Conservation (phyloP, 2,329 filamentous ascomycete genomes). For the Aspergillus sergii region DNA sequence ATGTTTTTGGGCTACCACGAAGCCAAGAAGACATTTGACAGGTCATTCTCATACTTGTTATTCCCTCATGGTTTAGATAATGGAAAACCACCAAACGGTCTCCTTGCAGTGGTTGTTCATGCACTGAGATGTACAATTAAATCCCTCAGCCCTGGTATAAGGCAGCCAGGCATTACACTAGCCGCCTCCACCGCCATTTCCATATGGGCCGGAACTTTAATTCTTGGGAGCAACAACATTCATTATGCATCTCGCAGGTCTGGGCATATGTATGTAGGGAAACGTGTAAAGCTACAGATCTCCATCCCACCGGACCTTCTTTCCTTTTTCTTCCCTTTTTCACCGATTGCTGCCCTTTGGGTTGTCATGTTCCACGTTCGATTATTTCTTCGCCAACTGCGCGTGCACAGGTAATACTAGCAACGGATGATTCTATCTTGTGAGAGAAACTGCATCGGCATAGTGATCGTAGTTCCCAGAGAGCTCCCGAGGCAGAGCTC, state of each 20-base stretch:
- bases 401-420: background rate
- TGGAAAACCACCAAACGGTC: background rate
- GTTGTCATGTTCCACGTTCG: background rate
- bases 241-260: background rate
- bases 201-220: background rate
- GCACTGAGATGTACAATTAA: background rate
- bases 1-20: background rate
- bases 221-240: background rate
- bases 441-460: background rate
- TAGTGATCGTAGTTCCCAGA: background rate
- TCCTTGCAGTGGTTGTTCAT: background rate
- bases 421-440: background rate
- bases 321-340: background rate
- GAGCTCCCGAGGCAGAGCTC: background rate
- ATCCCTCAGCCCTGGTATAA: slow-evolving; percentile 5
- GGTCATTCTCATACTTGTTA: background rate
- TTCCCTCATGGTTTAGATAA: slow-evolving; percentile 13
- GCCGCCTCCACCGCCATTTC: background rate
- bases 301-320: background rate
- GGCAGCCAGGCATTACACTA: slow-evolving; percentile 2
- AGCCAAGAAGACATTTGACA: background rate
- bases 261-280: background rate
- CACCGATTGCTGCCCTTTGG: background rate
- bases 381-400: background rate
- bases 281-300: background rate